Evolutionary conservation across 371 early-diverging fungal genomes (phyloP).

Genomic region (Apophysomyces trapeziformis): DNA sequence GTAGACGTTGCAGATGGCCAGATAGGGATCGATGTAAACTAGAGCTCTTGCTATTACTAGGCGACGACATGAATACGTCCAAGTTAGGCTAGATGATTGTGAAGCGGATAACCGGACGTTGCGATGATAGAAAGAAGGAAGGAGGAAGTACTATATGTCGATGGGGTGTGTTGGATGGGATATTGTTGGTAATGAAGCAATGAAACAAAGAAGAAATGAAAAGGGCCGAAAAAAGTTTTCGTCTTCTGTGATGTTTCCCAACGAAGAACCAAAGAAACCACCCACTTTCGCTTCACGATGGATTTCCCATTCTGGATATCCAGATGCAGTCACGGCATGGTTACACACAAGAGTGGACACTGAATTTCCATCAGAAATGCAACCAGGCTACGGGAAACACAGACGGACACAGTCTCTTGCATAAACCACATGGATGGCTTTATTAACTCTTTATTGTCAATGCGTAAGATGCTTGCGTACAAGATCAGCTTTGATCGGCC

Average conservation of each 20-base stretch:
- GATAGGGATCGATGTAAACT: slow-evolving; percentile 48
- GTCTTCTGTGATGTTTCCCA: slow-evolving; percentile 9
- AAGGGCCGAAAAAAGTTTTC: slow-evolving; percentile 7
- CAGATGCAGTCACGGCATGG: slow-evolving; percentile 9
- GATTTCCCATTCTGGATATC: neutral
- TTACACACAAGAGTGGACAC: neutral
- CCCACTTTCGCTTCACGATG: neutral
- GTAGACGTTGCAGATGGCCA: slow-evolving; percentile 48
- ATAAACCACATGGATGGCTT: too few species aligned
- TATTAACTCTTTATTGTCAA: too few species aligned
- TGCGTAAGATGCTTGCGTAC: too few species aligned
- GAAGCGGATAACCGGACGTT: slow-evolving; percentile 3
- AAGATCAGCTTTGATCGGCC: too few species aligned
- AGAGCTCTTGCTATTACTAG: slow-evolving; percentile 31
- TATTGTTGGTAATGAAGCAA: slow-evolving; percentile 7
- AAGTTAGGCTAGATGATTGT: slow-evolving; percentile 15
- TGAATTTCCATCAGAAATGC: too few species aligned
- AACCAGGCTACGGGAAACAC: too few species aligned
- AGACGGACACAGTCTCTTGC: too few species aligned
- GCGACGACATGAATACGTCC: slow-evolving; percentile 36
- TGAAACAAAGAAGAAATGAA: neutral
- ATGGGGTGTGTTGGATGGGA: slow-evolving; percentile 5
- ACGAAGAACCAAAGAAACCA: slow-evolving; percentile 3
- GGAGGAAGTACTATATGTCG: neutral
- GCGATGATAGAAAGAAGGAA: neutral